Conservation (phyloP, 108 stramenopile species). For the Discostella stelligeroides region DNA sequence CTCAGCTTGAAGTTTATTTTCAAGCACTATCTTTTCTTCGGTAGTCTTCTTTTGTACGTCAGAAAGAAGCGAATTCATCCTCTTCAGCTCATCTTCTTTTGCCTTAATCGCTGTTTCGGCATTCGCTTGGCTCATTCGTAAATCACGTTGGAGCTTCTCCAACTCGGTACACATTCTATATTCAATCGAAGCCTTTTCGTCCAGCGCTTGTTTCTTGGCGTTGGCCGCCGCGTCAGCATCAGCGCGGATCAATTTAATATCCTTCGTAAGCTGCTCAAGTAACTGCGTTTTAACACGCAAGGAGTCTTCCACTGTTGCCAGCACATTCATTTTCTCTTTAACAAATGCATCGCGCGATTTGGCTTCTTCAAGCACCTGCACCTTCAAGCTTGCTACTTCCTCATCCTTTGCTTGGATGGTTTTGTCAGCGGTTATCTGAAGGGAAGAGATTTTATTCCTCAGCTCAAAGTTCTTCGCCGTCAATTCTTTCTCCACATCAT, state of each 20-base stretch:
- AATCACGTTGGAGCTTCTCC: conserved; percentile 10
- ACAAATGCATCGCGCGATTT: conserved; percentile 21
- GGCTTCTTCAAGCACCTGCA: conserved; percentile 8
- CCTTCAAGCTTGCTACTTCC: conserved; percentile 21
- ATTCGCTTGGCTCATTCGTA: neutral
- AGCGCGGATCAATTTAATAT: conserved; percentile 8
- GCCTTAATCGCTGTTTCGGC: conserved; percentile 11
- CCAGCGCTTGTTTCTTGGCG: conserved; percentile 6
- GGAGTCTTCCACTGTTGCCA: conserved; percentile 13
- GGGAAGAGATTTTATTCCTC: conserved; percentile 14
- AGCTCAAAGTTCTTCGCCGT: conserved; percentile 15
- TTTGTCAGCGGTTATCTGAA: conserved; percentile 22
- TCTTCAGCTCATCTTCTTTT: conserved; percentile 20
- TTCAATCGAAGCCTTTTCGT: conserved; percentile 24
- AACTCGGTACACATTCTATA: conserved; percentile 12
- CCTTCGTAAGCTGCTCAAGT: conserved; percentile 26
- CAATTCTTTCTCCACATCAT: conserved; percentile 24
- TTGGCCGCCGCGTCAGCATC: conserved; percentile 16
- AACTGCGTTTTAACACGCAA: conserved; percentile 3
- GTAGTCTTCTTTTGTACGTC: conserved; percentile 1
- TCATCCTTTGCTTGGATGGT: conserved; percentile 15
- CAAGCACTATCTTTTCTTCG: conserved; percentile 14
- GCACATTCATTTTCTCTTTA: conserved; percentile 11
- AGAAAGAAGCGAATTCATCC: conserved; percentile 25
- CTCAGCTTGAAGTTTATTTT: conserved; percentile 13